Conservation (phyloP, 1,284 basidiomycete species). For the Prillingera fragicola region DNA sequence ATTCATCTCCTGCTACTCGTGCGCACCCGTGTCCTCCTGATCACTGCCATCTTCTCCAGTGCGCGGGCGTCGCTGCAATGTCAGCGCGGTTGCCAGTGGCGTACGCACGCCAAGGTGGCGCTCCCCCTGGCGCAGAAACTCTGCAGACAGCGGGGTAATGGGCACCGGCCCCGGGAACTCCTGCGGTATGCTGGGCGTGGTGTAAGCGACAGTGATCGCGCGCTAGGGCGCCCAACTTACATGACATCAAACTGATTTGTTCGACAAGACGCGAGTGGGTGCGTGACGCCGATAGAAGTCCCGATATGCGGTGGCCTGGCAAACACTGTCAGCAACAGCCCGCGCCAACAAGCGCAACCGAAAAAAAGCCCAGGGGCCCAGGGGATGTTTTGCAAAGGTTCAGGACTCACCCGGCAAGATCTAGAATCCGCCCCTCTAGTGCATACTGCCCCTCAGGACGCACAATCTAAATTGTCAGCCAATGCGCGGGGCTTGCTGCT, state of each 20-base stretch:
- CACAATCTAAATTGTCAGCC: slow-evolving; percentile 13
- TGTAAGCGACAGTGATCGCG: background rate
- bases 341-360: slow-evolving; percentile 6
- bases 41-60: slow-evolving; percentile 18
- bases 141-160: slow-evolving; percentile 15
- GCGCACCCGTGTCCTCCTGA: slow-evolving; percentile 6
- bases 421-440: slow-evolving; percentile 17
- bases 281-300: slow-evolving; percentile 19
- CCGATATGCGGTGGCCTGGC: slow-evolving; percentile 19
- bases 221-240: slow-evolving; percentile 5
- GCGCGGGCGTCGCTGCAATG: slow-evolving; percentile 13
- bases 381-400: background rate
- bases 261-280: slow-evolving; percentile 13
- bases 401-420: slow-evolving; percentile 15
- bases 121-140: slow-evolving; percentile 20
- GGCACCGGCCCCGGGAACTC: slow-evolving; percentile 18
- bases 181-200: slow-evolving; percentile 11
- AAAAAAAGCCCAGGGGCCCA: background rate
- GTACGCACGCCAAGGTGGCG: slow-evolving; percentile 17
- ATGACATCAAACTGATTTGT: slow-evolving; percentile 16
- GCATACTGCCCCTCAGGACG: slow-evolving; percentile 16
- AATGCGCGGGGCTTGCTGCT: no score
- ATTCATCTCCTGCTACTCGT: background rate
- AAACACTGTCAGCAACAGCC: background rate
- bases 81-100: background rate